These are phyloP conservation scores for Ogataea corticis DNA, from an alignment of 805 yeast species.

Conservation along the genomic window DNA sequence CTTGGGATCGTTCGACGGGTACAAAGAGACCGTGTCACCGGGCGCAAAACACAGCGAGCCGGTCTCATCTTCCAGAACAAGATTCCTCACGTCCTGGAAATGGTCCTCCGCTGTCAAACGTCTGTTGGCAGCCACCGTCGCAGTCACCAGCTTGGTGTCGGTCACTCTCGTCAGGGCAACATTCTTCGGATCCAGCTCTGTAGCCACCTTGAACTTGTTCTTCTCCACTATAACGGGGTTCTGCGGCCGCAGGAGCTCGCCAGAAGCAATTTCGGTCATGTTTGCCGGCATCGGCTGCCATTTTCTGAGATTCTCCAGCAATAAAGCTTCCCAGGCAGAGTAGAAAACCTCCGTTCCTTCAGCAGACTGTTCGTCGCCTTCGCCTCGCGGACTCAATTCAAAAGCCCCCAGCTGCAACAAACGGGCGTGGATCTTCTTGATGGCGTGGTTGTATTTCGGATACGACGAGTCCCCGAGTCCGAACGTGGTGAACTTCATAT, in stretches of 20 bases:
- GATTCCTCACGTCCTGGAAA: slow-evolving; percentile 85
- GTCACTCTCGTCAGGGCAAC: slow-evolving; percentile 33
- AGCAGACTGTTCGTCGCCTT: slow-evolving; percentile 82
- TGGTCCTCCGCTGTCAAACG: slow-evolving; percentile 72
- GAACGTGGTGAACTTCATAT: slow-evolving; percentile 66
- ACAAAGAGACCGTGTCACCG: slow-evolving; percentile 80
- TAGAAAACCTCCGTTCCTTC: slow-evolving; percentile 78
- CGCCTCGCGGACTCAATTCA: slow-evolving; percentile 73
- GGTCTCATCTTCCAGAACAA: slow-evolving; percentile 41
- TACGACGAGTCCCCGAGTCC: slow-evolving; percentile 96
- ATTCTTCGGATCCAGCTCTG: slow-evolving; percentile 28
- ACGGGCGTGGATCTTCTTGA: slow-evolving; percentile 76
- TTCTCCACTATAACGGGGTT: slow-evolving; percentile 30
- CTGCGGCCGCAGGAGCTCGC: slow-evolving; percentile 41
- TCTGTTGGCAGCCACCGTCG: slow-evolving; percentile 48
- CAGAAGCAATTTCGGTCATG: slow-evolving; percentile 33
- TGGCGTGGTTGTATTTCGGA: slow-evolving; percentile 86
- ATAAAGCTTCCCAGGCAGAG: slow-evolving; percentile 65
- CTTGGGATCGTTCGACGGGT: slow-evolving; percentile 66
- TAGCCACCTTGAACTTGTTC: slow-evolving; percentile 32
- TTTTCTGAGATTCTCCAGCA: slow-evolving; percentile 39
- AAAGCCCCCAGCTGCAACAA: slow-evolving; percentile 78
- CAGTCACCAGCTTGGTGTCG: slow-evolving; percentile 32
- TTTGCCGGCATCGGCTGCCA: slow-evolving; percentile 38
- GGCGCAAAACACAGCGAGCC: slow-evolving; percentile 48